A percentile compares a stretch with the other conserved stretches of the same genome.
phyloP scores from a whole-genome alignment of 75 land plant genomes.

The Cryptomeria japonica region DNA sequence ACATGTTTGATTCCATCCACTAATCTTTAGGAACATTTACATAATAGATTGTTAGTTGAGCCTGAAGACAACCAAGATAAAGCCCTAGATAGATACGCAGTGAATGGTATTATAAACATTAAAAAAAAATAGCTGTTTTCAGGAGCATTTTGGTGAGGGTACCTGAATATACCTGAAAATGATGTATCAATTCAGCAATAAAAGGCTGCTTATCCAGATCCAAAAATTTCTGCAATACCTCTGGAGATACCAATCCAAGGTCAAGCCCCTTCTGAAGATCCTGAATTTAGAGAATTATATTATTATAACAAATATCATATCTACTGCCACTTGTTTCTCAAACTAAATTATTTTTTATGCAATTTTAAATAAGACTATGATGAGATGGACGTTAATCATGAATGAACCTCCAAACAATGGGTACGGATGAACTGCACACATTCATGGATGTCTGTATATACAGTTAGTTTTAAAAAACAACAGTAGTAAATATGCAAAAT shows the following conservation, averaged over 20 bases:
- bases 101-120: not conserved
- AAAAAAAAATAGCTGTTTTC: not conserved
- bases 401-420: not conserved
- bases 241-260: slow-evolving; percentile 90
- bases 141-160: not conserved
- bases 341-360: not conserved
- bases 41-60: not conserved
- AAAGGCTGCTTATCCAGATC: slow-evolving; percentile 88
- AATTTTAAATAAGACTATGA: not conserved
- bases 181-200: slow-evolving; percentile 67
- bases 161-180: slow-evolving; percentile 66
- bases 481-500: not conserved
- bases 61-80: not conserved
- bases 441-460: not conserved
- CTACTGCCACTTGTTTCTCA: not conserved
- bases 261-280: slow-evolving; percentile 92
- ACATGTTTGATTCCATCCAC: not conserved
- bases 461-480: not conserved
- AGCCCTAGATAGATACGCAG: not conserved
- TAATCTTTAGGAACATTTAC: not conserved
- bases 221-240: slow-evolving; percentile 85
- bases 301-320: slow-evolving; percentile 4
- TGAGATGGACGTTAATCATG: not conserved
- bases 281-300: slow-evolving; percentile 32
- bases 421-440: not conserved